Evolutionary conservation across 2,329 filamentous ascomycete species (phyloP).

Genomic region (Colletotrichum abscissum): DNA sequence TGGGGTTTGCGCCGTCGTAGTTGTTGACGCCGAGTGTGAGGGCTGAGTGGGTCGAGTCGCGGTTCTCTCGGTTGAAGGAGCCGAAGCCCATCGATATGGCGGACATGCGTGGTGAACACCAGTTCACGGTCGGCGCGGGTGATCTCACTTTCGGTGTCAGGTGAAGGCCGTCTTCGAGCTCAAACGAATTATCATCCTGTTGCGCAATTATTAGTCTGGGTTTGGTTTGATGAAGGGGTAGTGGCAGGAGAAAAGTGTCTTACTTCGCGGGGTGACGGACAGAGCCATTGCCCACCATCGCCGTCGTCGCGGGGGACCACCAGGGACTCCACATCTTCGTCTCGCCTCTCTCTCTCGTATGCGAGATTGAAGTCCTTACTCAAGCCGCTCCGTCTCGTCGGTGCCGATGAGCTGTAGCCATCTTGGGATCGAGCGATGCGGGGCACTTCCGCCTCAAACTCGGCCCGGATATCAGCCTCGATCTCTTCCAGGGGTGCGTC

Average conservation of each 20-base stretch:
- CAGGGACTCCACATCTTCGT: slow-evolving; percentile 14
- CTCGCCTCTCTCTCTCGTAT: background rate
- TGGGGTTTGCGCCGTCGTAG: background rate
- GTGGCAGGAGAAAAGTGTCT: too few relatives aligned
- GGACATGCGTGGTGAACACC: slow-evolving; percentile 33
- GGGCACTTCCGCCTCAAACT: slow-evolving; percentile 6
- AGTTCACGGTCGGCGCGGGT: slow-evolving; percentile 25
- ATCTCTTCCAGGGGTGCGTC: background rate
- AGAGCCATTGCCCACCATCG: slow-evolving; percentile 7
- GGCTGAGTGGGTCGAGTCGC: slow-evolving; percentile 6
- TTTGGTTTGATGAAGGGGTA: too few relatives aligned
- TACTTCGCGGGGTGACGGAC: slow-evolving; percentile 1
- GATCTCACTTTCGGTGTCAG: slow-evolving; percentile 4
- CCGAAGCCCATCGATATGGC: slow-evolving; percentile 32
- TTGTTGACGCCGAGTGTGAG: background rate
- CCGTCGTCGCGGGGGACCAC: slow-evolving; percentile 15
- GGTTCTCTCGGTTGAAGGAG: background rate
- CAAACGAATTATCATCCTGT: background rate
- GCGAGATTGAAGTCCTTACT: slow-evolving; percentile 7
- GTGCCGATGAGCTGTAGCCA: background rate
- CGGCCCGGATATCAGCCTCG: background rate
- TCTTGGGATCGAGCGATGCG: slow-evolving; percentile 1
- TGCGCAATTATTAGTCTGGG: background rate
- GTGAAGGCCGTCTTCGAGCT: slow-evolving; percentile 19
- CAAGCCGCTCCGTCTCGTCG: slow-evolving; percentile 13